Evolutionary conservation across 2,329 filamentous ascomycete genomes (phyloP).

Genomic region (Rutstroemia sp.): DNA sequence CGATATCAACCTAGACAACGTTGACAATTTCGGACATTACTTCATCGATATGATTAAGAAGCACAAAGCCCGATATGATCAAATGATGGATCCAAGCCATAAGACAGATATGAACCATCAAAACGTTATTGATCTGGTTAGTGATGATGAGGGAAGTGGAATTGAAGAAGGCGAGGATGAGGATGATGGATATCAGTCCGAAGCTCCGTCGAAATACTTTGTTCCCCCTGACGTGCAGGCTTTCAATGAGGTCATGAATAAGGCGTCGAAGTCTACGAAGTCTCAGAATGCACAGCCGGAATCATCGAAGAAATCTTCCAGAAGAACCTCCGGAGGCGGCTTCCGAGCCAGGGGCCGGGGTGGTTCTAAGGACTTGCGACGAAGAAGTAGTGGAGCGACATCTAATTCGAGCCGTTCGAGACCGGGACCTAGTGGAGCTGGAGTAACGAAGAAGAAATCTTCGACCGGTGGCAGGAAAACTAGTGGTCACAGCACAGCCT

Average conservation of each 20-base stretch:
- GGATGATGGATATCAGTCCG: neutral
- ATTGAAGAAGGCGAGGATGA: constrained; percentile 20
- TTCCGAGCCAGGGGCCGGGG: neutral
- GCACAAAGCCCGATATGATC: constrained; percentile 39
- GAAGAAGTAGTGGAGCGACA: neutral
- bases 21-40: constrained; percentile 50
- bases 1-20: constrained; percentile 55
- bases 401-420: neutral
- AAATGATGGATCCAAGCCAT: constrained; percentile 37
- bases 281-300: neutral
- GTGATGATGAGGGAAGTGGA: constrained; percentile 17
- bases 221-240: constrained; percentile 5
- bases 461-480: constrained; percentile 12
- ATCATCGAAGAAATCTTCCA: neutral
- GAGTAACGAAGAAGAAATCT: constrained; percentile 18
- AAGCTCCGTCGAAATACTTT: constrained; percentile 1
- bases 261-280: neutral
- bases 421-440: constrained; percentile 7
- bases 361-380: neutral
- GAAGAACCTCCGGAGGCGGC: neutral
- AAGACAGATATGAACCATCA: constrained; percentile 28
- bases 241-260: constrained; percentile 1
- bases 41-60: constrained; percentile 52
- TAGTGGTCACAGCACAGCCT: constrained; percentile 1
- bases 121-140: constrained; percentile 49